Evolutionary conservation across 495 filamentous ascomycete species (phyloP).

Genomic region (Umbilicaria muhlenbergii): DNA sequence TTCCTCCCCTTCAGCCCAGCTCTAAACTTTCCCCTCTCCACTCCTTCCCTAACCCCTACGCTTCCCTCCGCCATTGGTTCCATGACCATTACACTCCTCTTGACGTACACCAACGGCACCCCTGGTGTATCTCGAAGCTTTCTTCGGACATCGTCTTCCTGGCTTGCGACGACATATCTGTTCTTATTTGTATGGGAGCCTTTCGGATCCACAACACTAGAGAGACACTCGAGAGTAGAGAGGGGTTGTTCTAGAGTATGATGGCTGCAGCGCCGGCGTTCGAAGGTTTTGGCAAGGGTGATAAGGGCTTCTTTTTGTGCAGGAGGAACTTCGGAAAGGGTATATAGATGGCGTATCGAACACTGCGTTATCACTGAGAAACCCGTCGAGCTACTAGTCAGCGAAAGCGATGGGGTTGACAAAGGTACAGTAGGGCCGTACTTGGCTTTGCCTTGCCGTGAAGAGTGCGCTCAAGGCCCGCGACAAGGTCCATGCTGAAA

Average conservation of each 20-base stretch:
- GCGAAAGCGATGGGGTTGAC: not conserved
- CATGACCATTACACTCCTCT: conserved; percentile 75
- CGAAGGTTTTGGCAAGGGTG: conserved; percentile 53
- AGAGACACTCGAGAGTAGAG: conserved; percentile 59
- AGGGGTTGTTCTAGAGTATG: conserved; percentile 66
- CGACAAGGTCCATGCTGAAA: conserved; percentile 70
- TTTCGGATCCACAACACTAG: conserved; percentile 62
- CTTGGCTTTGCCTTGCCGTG: conserved; percentile 75
- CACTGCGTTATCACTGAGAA: conserved; percentile 44
- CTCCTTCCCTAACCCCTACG: conserved; percentile 42
- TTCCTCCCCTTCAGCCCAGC: conserved; percentile 42
- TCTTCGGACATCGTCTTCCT: conserved; percentile 41
- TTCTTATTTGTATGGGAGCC: conserved; percentile 63
- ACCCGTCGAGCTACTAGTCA: no score
- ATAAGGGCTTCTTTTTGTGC: conserved; percentile 43
- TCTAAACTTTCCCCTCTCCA: conserved; percentile 64
- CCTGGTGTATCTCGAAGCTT: conserved; percentile 47
- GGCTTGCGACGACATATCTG: conserved; percentile 75
- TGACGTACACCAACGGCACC: conserved; percentile 68
- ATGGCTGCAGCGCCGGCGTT: conserved; percentile 80
- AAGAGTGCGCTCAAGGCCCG: conserved; percentile 54
- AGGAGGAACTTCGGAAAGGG: conserved; percentile 27
- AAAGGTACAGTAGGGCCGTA: conserved; percentile 16
- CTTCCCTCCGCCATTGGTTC: conserved; percentile 67
- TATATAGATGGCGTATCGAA: conserved; percentile 60